Percentiles rank a stretch among this genome's conserved stretches.
These are phyloP conservation scores for Penicillium occitanis DNA, from an alignment of 2,329 filamentous ascomycete genomes.

Conservation along the genomic window DNA sequence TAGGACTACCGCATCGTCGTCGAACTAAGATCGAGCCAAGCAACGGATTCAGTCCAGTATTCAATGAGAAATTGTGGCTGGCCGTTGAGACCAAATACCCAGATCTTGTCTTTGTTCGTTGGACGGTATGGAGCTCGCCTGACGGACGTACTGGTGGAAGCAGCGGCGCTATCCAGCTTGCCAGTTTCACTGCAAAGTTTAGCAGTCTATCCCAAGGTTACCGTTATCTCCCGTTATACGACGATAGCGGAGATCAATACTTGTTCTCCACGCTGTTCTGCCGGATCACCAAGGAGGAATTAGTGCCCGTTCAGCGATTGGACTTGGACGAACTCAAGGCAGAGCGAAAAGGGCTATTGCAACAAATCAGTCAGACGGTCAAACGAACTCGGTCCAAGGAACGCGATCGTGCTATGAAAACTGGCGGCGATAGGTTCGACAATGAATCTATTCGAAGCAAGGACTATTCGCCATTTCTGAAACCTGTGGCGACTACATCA, in stretches of 20 bases:
- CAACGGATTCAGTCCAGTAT: slow-evolving; percentile 92
- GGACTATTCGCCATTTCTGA: slow-evolving; percentile 36
- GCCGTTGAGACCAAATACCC: slow-evolving; percentile 90
- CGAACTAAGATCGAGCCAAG: slow-evolving; percentile 78
- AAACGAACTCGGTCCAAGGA: slow-evolving; percentile 44
- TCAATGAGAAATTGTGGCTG: slow-evolving; percentile 76
- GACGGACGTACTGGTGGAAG: slow-evolving; percentile 71
- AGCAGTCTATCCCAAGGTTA: slow-evolving; percentile 87
- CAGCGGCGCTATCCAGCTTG: slow-evolving; percentile 64
- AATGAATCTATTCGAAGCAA: slow-evolving; percentile 28
- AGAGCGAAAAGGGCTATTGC: slow-evolving; percentile 44
- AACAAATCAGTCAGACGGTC: slow-evolving; percentile 46
- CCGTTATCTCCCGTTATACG: slow-evolving; percentile 84
- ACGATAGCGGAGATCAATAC: slow-evolving; percentile 86
- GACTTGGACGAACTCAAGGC: slow-evolving; percentile 42
- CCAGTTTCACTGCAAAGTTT: slow-evolving; percentile 90
- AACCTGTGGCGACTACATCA: slow-evolving; percentile 37
- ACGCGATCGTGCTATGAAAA: slow-evolving; percentile 35
- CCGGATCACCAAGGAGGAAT: slow-evolving; percentile 68
- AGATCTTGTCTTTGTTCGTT: slow-evolving; percentile 88
- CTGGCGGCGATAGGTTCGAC: slow-evolving; percentile 30
- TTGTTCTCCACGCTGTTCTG: slow-evolving; percentile 94
- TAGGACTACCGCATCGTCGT: slow-evolving; percentile 71
- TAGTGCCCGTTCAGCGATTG: slow-evolving; percentile 43
- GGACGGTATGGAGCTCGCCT: slow-evolving; percentile 83